A percentile compares a stretch with the other conserved stretches of the same genome.
phyloP scores from a whole-genome alignment of 2,329 filamentous ascomycete species.

The Beauveria medogensis region DNA sequence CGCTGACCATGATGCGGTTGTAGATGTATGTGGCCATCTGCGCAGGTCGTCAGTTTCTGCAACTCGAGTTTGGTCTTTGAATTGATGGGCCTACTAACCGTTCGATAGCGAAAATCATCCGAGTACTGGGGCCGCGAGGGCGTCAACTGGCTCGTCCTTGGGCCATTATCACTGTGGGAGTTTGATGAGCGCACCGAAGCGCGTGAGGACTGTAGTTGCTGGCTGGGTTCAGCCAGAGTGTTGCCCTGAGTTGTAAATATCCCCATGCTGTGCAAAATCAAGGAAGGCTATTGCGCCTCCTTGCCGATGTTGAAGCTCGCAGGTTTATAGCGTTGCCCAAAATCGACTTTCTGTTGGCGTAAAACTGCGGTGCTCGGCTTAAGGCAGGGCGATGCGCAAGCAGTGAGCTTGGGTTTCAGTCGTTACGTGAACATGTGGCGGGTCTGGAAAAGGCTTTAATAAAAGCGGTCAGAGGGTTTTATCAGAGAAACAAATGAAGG shows the following conservation, averaged over 20 bases:
- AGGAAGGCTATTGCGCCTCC: not conserved
- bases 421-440: not conserved
- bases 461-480: not conserved
- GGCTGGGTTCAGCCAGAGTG: not conserved
- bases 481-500: not conserved
- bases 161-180: not conserved
- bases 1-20: slow-evolving; percentile 20
- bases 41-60: not conserved
- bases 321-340: not conserved
- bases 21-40: slow-evolving; percentile 26
- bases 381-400: not conserved
- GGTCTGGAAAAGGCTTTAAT: not conserved
- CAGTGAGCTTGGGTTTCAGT: not conserved
- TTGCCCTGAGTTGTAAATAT: not conserved
- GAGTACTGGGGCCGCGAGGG: slow-evolving; percentile 14
- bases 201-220: not conserved
- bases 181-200: not conserved
- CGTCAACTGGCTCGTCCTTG: not conserved
- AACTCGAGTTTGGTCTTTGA: too few species aligned
- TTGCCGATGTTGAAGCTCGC: not conserved
- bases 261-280: not conserved
- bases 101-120: slow-evolving; percentile 24
- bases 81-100: slow-evolving; percentile 16
- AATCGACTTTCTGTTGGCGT: not conserved
- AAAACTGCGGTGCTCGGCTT: not conserved